Base-by-base conservation (phyloP, 1,284 basidiomycete species). In the Macrocystidia cucumis region DNA sequence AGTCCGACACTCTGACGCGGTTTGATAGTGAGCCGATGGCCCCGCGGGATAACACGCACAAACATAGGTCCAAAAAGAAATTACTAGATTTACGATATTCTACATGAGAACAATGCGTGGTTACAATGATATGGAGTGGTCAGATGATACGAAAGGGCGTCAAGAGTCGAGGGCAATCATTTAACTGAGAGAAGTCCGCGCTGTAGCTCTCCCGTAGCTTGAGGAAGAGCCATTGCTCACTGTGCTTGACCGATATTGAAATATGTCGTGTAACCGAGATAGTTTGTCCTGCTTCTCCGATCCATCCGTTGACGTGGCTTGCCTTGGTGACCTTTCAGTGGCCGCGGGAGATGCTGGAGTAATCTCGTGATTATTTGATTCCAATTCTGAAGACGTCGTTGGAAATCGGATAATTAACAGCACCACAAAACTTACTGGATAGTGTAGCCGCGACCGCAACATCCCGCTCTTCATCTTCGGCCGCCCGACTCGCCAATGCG, bases 381-480 rank as follows among this genome's bases (percentile, higher is more conserved):
- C 85, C 8, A 88, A 60, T 52, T 76, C 85, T 85, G 20, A 27
- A 32, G 19, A 11, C 17, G 14, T 42, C 36, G 32, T n/a, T 33
- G 43, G 18, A 45, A 23, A 5, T 35, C 19, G 12, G n/a, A 25
- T 17, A 30, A 32, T 37, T 35, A 35, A 13, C 22, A 12, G 12
- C 23, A 28, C 31, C 25, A 39, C 14, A 28, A 28, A 18, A 68
- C 81, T 44, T 49, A 89, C 85, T 84, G 2, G 80, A 82, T 34
- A 89, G 52, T 0, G 85, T 87, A 48, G 83, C 75, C 12, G 81
- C 74, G 16, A 89, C 84, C 4, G 78, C 85, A 16, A 72, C 79
- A 38, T 77, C 72, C 45, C 85, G 63, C 51, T 91, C 88, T 44
- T 83, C 71, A 50, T 91, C 89, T 50, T 92, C 89, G 4, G 83